Conservation (phyloP, 2,329 filamentous ascomycete species). For the Colletotrichum sp. region DNA sequence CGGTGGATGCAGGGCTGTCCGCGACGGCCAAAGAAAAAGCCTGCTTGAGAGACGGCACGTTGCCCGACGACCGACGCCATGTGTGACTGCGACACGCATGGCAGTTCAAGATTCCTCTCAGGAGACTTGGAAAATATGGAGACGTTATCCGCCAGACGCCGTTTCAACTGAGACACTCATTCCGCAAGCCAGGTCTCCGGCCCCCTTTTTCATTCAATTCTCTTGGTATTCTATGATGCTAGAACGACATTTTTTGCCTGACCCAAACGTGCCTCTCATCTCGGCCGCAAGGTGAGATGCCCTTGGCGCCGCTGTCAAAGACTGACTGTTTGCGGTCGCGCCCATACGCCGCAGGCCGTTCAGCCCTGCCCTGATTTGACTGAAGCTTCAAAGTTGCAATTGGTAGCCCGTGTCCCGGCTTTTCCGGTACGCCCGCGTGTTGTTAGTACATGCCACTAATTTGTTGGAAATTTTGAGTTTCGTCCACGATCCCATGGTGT, state of each 20-base stretch:
- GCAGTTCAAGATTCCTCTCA: background rate
- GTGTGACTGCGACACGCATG: background rate
- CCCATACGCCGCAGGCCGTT: background rate
- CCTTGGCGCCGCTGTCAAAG: slow-evolving; percentile 5
- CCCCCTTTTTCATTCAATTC: background rate
- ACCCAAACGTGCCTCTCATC: slow-evolving; percentile 2
- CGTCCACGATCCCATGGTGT: background rate
- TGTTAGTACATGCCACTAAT: background rate
- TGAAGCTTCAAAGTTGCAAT: background rate
- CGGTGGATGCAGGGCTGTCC: background rate
- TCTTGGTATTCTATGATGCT: slow-evolving; percentile 1
- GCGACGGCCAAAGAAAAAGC: background rate
- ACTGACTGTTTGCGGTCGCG: background rate
- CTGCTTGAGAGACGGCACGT: background rate
- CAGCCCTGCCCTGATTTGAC: background rate
- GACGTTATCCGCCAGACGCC: slow-evolving; percentile 7
- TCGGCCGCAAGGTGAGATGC: slow-evolving; percentile 11
- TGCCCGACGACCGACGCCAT: background rate
- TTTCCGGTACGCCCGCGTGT: background rate
- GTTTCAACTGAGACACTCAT: slow-evolving; percentile 13
- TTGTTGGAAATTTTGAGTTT: background rate
- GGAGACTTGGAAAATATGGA: background rate
- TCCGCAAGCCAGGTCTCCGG: slow-evolving; percentile 8
- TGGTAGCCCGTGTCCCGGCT: background rate
- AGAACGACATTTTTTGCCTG: background rate